Percentiles rank a stretch among this genome's conserved stretches.
Conservation (phyloP, 768 basidiomycete species). For the Tricholoma matsutake region DNA sequence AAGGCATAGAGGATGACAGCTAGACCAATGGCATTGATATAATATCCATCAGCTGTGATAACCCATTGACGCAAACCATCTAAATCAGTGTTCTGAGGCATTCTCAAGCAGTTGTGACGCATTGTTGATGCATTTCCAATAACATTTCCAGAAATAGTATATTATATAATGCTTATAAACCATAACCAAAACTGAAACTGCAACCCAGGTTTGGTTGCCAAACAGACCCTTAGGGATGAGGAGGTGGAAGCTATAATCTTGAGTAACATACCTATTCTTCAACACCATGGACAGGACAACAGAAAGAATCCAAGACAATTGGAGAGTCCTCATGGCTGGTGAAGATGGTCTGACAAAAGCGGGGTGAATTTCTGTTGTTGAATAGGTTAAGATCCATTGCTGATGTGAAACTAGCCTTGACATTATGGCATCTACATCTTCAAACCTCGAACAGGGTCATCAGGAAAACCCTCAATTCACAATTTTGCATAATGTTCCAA, state of each 20-base stretch:
- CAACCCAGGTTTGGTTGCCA: too few species aligned
- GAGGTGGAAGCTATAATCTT: constrained; percentile 77
- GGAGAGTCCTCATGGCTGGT: constrained; percentile 81
- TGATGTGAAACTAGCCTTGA: constrained; percentile 56
- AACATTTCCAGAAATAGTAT: background rate
- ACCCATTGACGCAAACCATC: background rate
- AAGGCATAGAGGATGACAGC: background rate
- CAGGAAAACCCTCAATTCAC: too few species aligned
- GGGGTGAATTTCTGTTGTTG: constrained; percentile 50
- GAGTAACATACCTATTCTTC: constrained; percentile 79
- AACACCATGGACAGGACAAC: constrained; percentile 83
- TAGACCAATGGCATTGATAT: background rate
- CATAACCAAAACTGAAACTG: too few species aligned
- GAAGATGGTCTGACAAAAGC: constrained; percentile 76
- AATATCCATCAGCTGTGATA: background rate
- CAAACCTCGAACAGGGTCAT: constrained; percentile 85
- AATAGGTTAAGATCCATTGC: background rate
- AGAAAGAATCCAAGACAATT: constrained; percentile 80
- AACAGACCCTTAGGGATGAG: constrained; percentile 47
- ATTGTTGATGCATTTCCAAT: background rate
- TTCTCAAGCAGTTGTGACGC: background rate
- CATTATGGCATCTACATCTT: constrained; percentile 80
- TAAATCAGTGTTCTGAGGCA: background rate
- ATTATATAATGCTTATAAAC: background rate
- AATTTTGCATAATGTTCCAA: too few species aligned